Evolutionary conservation across 805 yeast genomes (phyloP).

Genomic region (Candida loeiensis): DNA sequence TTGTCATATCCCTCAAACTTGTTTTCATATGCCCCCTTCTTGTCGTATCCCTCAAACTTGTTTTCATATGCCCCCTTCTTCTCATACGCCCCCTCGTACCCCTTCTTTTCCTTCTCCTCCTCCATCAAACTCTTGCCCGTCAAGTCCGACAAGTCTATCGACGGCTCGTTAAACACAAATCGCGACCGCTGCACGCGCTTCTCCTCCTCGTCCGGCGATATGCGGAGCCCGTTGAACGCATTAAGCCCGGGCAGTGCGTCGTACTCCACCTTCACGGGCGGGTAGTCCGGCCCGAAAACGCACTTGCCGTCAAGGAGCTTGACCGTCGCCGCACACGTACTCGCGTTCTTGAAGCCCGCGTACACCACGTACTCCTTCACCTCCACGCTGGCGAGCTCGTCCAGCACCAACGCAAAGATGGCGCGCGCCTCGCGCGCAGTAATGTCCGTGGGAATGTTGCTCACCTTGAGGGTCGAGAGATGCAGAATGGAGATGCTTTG

Average conservation of each 20-base stretch:
- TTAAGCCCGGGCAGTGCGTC: constrained; percentile 20
- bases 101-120: constrained; percentile 46
- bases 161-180: constrained; percentile 54
- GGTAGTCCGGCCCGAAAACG: constrained; percentile 35
- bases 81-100: constrained; percentile 45
- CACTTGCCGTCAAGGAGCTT: constrained; percentile 38
- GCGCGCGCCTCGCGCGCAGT: constrained; percentile 63
- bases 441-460: constrained; percentile 62
- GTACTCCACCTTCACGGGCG: constrained; percentile 37
- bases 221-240: constrained; percentile 27
- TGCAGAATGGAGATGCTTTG: constrained; percentile 1
- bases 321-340: constrained; percentile 40
- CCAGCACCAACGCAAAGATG: constrained; percentile 66
- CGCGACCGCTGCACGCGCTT: constrained; percentile 50
- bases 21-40: constrained; percentile 22
- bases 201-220: constrained; percentile 25
- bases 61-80: constrained; percentile 22
- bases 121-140: constrained; percentile 47
- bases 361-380: constrained; percentile 33
- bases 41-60: constrained; percentile 40
- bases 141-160: constrained; percentile 33
- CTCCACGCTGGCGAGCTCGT: constrained; percentile 50
- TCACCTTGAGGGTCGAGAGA: constrained; percentile 23
- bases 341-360: constrained; percentile 35
- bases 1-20: not conserved